Conservation (phyloP, 192 early-diverging fungal genomes). For the Rhizophagus clarus region DNA sequence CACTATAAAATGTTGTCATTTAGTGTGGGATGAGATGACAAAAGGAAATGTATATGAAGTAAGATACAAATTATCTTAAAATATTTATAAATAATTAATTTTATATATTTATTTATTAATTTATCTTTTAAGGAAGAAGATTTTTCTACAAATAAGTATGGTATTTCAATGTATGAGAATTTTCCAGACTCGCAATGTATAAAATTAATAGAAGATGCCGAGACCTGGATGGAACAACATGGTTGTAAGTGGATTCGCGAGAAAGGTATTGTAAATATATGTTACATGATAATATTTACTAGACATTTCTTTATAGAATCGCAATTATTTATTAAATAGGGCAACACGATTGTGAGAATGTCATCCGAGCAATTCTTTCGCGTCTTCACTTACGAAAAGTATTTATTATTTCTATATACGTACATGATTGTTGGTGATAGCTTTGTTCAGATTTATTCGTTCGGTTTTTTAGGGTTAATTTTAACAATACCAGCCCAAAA, state of each 20-base stretch:
- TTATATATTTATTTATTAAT: background rate
- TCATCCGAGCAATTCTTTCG: background rate
- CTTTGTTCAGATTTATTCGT: background rate
- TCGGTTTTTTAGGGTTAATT: background rate
- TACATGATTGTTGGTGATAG: background rate
- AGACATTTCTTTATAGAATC: too few species aligned
- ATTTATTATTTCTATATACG: background rate
- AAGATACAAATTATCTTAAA: background rate
- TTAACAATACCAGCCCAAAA: background rate
- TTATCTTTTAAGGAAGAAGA: slow-evolving; percentile 52
- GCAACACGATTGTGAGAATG: background rate
- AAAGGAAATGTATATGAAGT: slow-evolving; percentile 60
- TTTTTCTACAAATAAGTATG: slow-evolving; percentile 61
- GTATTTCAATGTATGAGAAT: slow-evolving; percentile 48
- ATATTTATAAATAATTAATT: background rate
- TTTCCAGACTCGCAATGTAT: slow-evolving; percentile 40
- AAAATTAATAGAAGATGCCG: slow-evolving; percentile 41
- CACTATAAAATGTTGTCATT: slow-evolving; percentile 50
- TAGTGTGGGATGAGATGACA: slow-evolving; percentile 58
- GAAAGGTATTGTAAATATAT: slow-evolving; percentile 10
- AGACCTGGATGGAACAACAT: slow-evolving; percentile 38
- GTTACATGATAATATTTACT: too few species aligned
- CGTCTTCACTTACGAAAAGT: background rate
- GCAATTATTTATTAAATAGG: background rate
- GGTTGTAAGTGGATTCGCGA: slow-evolving; percentile 41